Conservation (phyloP, 2,329 filamentous ascomycete genomes). For the Alternaria tenuissima region DNA sequence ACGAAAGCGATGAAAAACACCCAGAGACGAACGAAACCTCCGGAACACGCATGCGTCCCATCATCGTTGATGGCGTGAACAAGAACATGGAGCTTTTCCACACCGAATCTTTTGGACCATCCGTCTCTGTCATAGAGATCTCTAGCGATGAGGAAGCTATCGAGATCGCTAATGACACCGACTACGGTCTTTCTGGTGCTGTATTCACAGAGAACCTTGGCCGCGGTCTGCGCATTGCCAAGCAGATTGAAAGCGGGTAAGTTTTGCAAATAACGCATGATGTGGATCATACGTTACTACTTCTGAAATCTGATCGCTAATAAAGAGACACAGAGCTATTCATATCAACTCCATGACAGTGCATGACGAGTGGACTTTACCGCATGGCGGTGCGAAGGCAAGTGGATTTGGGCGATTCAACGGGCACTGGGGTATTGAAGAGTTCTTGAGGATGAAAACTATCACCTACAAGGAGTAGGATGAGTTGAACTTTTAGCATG, state of each 20-base stretch:
- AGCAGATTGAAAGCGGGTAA: conserved; percentile 65
- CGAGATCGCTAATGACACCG: conserved; percentile 78
- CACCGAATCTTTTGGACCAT: conserved; percentile 80
- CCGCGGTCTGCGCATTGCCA: conserved; percentile 54
- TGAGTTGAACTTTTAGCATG: background rate
- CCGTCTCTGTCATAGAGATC: conserved; percentile 72
- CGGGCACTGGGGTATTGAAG: conserved; percentile 55
- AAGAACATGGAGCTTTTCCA: conserved; percentile 78
- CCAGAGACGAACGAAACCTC: conserved; percentile 53
- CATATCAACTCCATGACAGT: conserved; percentile 63
- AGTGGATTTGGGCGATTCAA: conserved; percentile 61
- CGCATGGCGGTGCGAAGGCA: conserved; percentile 60
- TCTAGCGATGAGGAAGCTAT: conserved; percentile 76
- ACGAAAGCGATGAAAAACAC: conserved; percentile 43
- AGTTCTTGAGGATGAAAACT: conserved; percentile 56
- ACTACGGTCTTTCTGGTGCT: conserved; percentile 76
- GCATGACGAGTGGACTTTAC: conserved; percentile 58
- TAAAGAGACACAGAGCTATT: conserved; percentile 47
- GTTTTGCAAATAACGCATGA: conserved; percentile 16
- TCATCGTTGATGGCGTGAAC: conserved; percentile 73
- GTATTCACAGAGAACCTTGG: conserved; percentile 76
- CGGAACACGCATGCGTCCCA: conserved; percentile 64
- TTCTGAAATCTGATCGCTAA: background rate
- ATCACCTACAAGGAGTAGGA: conserved; percentile 51
- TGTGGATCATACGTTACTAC: background rate